Evolutionary conservation across 139 green algal genomes (phyloP).

Genomic region (Tetraselmis chui): DNA sequence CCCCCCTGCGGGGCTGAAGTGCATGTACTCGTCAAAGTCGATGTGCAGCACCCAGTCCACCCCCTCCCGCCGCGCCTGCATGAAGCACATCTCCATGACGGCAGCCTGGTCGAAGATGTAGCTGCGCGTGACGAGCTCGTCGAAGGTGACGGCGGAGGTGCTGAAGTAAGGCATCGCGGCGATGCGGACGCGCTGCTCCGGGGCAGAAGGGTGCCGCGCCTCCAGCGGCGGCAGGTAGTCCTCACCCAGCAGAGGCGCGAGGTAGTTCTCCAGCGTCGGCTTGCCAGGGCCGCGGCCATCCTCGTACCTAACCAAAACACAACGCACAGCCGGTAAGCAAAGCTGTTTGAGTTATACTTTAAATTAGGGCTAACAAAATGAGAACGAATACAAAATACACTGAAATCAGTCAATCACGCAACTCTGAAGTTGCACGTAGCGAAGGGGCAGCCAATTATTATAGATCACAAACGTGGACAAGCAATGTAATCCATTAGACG

Average conservation of each 20-base stretch:
- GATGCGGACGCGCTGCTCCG: background rate
- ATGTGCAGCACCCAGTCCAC: background rate
- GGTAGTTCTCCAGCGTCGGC: background rate
- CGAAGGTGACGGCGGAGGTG: background rate
- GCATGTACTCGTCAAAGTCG: background rate
- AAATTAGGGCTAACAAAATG: no score
- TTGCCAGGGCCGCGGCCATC: background rate
- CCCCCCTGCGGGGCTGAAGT: background rate
- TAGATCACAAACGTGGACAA: no score
- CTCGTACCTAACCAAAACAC: background rate
- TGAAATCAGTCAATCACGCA: no score
- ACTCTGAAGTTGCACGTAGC: no score
- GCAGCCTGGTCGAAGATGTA: background rate
- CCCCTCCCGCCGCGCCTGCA: background rate
- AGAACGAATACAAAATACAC: no score
- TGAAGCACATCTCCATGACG: background rate
- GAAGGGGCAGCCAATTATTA: no score
- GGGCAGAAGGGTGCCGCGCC: no score
- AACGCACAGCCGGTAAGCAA: no score
- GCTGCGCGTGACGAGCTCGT: background rate
- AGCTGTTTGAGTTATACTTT: no score
- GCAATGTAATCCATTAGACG: no score
- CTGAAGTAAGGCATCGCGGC: background rate
- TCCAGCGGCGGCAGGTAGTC: no score
- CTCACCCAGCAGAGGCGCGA: background rate